Evolutionary conservation across 768 basidiomycete genomes (phyloP).

Genomic region (Tricholoma flavovirens): DNA sequence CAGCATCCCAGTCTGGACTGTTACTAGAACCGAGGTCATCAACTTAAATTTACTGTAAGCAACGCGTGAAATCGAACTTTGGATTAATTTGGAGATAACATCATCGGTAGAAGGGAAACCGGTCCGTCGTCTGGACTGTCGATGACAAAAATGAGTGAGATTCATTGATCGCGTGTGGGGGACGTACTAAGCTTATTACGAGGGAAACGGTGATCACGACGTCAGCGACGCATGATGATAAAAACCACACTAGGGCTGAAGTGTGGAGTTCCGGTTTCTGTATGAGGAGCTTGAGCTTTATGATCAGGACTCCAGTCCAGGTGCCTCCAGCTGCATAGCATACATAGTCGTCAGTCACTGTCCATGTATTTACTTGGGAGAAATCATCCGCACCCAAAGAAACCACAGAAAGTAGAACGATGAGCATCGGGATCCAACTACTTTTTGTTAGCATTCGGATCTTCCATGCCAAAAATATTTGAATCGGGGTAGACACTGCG

Average conservation of each 20-base stretch:
- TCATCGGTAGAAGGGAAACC: conserved; percentile 30
- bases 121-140: conserved; percentile 30
- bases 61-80: conserved; percentile 14
- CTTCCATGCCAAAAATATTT: conserved; percentile 37
- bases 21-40: conserved; percentile 17
- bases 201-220: conserved; percentile 40
- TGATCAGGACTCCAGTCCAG: conserved; percentile 24
- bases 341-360: not conserved
- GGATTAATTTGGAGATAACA: conserved; percentile 27
- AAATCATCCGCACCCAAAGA: conserved; percentile 24
- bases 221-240: conserved; percentile 39
- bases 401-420: conserved; percentile 22
- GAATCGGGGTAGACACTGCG: conserved; percentile 34
- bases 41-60: not conserved
- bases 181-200: conserved; percentile 36
- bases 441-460: conserved; percentile 28
- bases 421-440: conserved; percentile 20
- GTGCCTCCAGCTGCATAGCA: conserved; percentile 25
- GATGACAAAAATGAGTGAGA: not conserved
- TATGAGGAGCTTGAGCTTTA: conserved; percentile 20
- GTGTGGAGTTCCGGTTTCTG: conserved; percentile 25
- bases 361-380: not conserved
- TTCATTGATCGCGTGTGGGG: not conserved
- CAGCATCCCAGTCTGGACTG: conserved; percentile 39
- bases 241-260: conserved; percentile 39